Evolutionary conservation across 1,139 yeast genomes (phyloP), one percentile per base, ranked within the genome.

Genomic region (Ogataea hybrid): DNA sequence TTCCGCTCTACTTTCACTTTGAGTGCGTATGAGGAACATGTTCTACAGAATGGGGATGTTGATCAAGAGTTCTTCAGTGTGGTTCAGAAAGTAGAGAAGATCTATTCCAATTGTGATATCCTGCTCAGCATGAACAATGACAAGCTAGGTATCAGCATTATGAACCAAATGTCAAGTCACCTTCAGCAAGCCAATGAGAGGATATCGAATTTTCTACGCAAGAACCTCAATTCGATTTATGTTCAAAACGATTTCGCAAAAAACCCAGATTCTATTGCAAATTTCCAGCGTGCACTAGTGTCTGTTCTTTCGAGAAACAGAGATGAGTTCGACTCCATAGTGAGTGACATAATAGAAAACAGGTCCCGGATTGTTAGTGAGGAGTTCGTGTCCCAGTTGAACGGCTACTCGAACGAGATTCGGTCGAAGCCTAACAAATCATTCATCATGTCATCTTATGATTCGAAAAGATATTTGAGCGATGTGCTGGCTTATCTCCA

Each of bases 401-500:
- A 65, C 41, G 73, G 71, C 1, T 62, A 64, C 37, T 43, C 58
- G 2, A 43, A 55, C 56, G 61, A 57, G 27, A 35, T 51, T 5
- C 48, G 44, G 15, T 31, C 48, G 12, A 37, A 38, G 28, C 40
- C 50, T 2, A 40, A 28, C 6, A 45, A 42, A 9, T 85, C 90
- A 2, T 69, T 87, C 17, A 74, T 77, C 35, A 66, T 83, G 37
- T 75, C 83, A 9, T 83, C 90, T 0, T 86, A 84, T 59, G 97
- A 92, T 61, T 87, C 96, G 2, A 69, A 80, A 15, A 70, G 96
- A 44, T 89, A 81, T 53, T 73, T 87, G 15, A 96, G 97, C 21
- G 97, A 89, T 60, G 73, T 92, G 25, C 67, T 92, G 35, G 98
- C 98, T 0, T 86, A 87, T 67, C 74, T 90, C 11, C 97, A 94